A percentile compares a stretch with the other conserved stretches of the same genome.
Conservation (phyloP, 225 moss, liverwort and hornwort species). For the Marchantia polymorpha region DNA sequence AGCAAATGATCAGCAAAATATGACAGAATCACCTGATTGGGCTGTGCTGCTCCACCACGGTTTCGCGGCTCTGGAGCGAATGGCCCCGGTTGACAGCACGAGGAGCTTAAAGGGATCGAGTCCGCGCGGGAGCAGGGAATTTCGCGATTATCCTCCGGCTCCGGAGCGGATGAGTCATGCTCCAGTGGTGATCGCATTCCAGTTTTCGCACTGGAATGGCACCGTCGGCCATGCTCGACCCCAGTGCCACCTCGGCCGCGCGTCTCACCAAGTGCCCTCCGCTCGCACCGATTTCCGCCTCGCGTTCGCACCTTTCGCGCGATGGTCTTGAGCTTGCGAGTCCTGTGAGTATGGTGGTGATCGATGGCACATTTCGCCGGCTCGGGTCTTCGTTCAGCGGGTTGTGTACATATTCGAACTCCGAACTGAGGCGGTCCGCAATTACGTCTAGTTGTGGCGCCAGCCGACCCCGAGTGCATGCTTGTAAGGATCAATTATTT, state of each 20-base stretch:
- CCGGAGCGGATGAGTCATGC: neutral
- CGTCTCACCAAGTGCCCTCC: neutral
- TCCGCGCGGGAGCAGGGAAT: neutral
- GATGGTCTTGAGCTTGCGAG: neutral
- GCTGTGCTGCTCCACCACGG: neutral
- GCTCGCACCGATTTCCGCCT: neutral
- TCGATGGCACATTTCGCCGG: neutral
- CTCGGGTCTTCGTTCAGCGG: neutral
- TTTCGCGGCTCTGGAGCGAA: neutral
- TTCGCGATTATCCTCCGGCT: no score
- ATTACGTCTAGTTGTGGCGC: neutral
- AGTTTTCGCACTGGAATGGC: conserved; percentile 8
- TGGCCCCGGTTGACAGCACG: neutral
- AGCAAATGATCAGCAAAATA: conserved; percentile 20
- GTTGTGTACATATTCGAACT: neutral
- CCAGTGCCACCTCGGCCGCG: neutral
- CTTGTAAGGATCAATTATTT: neutral
- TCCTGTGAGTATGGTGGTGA: neutral
- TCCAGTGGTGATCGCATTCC: neutral
- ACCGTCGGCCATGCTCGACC: conserved; percentile 2
- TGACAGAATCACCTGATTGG: conserved; percentile 13
- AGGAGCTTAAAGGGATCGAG: neutral
- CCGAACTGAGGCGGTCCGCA: neutral
- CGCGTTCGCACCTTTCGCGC: neutral
- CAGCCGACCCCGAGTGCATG: neutral